Evolutionary conservation across 2,329 filamentous ascomycete species (phyloP).

Genomic region (Fusarium azukiicola): DNA sequence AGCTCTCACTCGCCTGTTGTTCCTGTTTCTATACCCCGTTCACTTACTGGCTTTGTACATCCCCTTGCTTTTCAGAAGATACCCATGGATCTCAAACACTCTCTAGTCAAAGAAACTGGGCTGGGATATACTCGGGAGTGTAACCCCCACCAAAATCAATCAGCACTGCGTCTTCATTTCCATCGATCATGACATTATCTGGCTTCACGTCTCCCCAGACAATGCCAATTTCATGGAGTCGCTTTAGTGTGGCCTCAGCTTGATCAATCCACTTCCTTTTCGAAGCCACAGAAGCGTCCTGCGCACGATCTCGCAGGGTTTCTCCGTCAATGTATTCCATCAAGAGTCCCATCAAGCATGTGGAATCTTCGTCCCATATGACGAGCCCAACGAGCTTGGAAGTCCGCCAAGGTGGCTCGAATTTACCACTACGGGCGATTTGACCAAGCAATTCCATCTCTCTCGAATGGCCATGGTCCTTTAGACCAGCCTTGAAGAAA

Average conservation of each 20-base stretch:
- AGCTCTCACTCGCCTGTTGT: neutral
- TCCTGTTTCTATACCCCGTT: neutral
- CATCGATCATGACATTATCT: constrained; percentile 57
- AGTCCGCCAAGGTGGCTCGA: constrained; percentile 51
- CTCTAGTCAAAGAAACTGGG: neutral
- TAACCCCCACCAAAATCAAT: constrained; percentile 58
- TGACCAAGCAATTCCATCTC: constrained; percentile 30
- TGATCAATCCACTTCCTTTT: constrained; percentile 44
- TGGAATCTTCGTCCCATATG: constrained; percentile 41
- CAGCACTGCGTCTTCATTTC: constrained; percentile 54
- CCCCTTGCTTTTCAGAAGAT: no score
- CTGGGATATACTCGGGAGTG: constrained; percentile 51
- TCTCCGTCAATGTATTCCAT: constrained; percentile 39
- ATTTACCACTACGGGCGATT: constrained; percentile 22
- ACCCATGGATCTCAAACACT: neutral
- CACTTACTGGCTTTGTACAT: neutral
- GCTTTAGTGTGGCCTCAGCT: constrained; percentile 36
- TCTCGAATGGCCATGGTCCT: constrained; percentile 26
- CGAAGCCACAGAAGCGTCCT: neutral
- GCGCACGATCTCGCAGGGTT: constrained; percentile 22
- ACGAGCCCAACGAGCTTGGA: constrained; percentile 41
- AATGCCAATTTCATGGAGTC: constrained; percentile 51
- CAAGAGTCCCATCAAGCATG: constrained; percentile 42
- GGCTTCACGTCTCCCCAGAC: constrained; percentile 59
- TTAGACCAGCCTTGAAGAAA: constrained; percentile 37